Base-by-base conservation (phyloP, 306 rosid genomes). In the Parietaria judaica region DNA sequence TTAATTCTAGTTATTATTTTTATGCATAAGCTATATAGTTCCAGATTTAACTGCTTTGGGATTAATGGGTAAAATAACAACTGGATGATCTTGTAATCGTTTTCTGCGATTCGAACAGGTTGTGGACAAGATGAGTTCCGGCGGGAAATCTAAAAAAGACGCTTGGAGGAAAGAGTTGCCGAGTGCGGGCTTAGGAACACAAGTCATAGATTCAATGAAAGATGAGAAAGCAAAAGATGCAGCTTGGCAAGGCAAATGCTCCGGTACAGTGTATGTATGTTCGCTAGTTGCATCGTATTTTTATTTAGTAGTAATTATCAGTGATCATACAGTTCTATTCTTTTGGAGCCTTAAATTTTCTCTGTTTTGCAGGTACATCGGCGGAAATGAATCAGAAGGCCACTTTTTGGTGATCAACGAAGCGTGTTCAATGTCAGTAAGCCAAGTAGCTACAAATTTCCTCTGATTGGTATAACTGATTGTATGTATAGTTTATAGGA, bases 181-280 rank as follows among this genome's bases (percentile, higher is more conserved):
- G 7, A 65, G 73, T 59, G 51, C 60, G 38, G 96, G 98, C 59
- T 70, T 91, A 46, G 92, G 95, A 60, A 65, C 43, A 36, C 84
- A 66, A 68, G 88, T 83, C 76, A 62, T 91, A 45, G 86, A 81
- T 51, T 78, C 64, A 54, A 74, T 91, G 98, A 82, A 76, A 51
- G 83, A 80, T 46, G 95, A 85, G 79, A 91, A 91, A 71, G 69
- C 54, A 64, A 85, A 82, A 0, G 96, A 91, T 70, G 85, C 61
- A 34, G 78, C 46, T 72, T 91, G 98, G 98, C 92, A 85, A 68
- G 98, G 98, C 52, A 91, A 88, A 91, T 91, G 98, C 83, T 91
- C 96, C 53, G 98, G 98, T 77, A 85, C 98, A 78, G 96, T n/a
- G n/a, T n/a, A n/a, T 91, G 98, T 91, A 91, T 75, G 96, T 91